Evolutionary conservation across 192 early-diverging fungal genomes (phyloP).

Genomic region (Diversispora eburnea): DNA sequence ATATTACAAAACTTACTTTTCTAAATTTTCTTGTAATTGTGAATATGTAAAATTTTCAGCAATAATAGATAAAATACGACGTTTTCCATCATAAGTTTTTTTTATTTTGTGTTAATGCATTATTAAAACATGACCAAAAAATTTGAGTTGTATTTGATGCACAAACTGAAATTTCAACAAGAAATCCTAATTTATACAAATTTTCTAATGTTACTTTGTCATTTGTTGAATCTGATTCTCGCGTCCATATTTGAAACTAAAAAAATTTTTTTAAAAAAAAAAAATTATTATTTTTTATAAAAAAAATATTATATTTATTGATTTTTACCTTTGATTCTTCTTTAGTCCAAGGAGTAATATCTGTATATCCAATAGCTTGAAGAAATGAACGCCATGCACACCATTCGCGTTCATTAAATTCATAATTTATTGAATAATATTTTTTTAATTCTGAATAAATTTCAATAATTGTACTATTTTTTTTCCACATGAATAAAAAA

Average conservation of each 20-base stretch:
- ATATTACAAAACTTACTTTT: background rate
- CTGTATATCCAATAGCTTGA: background rate
- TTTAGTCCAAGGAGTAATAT: background rate
- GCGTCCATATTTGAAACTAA: background rate
- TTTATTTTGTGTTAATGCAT: background rate
- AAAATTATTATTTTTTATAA: background rate
- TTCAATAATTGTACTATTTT: too few relatives aligned
- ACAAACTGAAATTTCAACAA: background rate
- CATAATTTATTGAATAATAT: too few relatives aligned
- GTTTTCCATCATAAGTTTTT: background rate
- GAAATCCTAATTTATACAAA: background rate
- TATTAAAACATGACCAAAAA: background rate
- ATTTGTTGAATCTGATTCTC: background rate
- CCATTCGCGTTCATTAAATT: too few relatives aligned
- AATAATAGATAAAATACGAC: conserved; percentile 5
- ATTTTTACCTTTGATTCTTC: background rate
- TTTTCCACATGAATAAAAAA: too few relatives aligned
- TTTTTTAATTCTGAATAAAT: too few relatives aligned
- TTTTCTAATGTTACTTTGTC: background rate
- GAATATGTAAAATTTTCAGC: background rate
- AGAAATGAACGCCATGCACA: background rate
- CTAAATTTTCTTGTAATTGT: background rate
- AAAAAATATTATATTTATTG: background rate
- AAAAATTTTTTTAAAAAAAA: background rate
- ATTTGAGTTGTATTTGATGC: background rate